Base-by-base conservation (phyloP, 2,329 filamentous ascomycete genomes). In the Aspergillus cejpii region DNA sequence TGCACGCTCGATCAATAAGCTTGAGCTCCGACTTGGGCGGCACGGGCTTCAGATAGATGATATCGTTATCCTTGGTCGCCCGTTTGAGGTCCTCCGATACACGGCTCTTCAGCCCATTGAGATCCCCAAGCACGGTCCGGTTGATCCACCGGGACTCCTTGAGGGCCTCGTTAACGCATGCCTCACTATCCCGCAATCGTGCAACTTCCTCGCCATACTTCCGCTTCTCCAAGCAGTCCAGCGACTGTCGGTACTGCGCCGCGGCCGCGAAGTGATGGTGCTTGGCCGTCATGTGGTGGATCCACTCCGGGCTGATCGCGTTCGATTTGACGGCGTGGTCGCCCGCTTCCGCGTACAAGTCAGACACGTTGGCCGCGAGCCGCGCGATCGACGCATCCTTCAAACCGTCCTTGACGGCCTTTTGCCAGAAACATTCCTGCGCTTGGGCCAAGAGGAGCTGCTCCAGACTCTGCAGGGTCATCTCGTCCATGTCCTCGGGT, bases 391-490 rank as follows among this genome's bases (percentile, higher is more conserved):
- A 87, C 1, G 82, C 85, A 63, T 98, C 92, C 65, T 94, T 96
- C 69, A 95, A 81, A 19, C 84, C 83, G 62, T 96, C 91, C 72
- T 94, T 90, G 47, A 94, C 90, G 1, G 92, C 91, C 64, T 95
- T 97, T 56, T 92, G 85, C 92, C 92, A 98, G 67, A 92, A 97
- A 63, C 90, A 97, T 69, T 98, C 92, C 62, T 98, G 92, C 21
- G 85, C 90, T 64, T 98, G 89, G 1, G 90, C 91, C 7, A 98
- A 76, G 64, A 94, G 81, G 23, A 98, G 75, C 63, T 91, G 80
- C 55, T 86, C 80, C 37, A 97, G 70, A 41, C 87, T 87, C 57
- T 91, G 85, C 38, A 98, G 74, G 0, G 90, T 96, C 59, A 86
- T 79, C 40, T 81, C 77, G 58, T 98, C 92, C 89, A 98, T 94